These are phyloP conservation scores for Lotus japonicus DNA, from an alignment of 306 rosid genomes.

Conservation along the genomic window DNA sequence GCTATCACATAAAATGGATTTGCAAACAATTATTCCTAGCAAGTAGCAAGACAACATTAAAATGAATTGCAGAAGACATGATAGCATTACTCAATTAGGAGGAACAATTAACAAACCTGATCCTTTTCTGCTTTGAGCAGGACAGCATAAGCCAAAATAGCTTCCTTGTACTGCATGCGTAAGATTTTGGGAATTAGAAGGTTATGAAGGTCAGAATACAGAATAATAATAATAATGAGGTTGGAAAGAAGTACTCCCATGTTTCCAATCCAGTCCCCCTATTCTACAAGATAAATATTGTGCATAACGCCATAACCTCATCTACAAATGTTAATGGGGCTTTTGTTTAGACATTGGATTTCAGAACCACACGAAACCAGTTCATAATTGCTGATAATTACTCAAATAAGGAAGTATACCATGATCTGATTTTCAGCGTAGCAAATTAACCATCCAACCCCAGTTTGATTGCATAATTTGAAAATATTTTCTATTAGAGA, in stretches of 20 bases:
- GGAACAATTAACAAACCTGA: conserved; percentile 49
- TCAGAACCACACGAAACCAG: not conserved
- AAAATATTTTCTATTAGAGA: too few species aligned
- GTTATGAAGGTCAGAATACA: not conserved
- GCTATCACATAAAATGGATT: not conserved
- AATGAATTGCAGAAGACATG: not conserved
- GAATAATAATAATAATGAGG: not conserved
- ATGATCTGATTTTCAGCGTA: not conserved
- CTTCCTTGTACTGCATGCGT: conserved; percentile 84
- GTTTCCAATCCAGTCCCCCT: not conserved
- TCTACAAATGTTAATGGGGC: not conserved
- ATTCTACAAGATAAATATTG: conserved; percentile 2
- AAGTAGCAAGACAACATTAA: not conserved
- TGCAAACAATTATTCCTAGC: not conserved
- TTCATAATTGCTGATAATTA: conserved; percentile 6
- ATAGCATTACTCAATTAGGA: conserved; percentile 16
- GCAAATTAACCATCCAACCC: conserved; percentile 8
- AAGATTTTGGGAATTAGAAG: not conserved
- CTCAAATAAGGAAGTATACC: not conserved
- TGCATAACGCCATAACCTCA: not conserved
- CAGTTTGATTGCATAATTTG: not conserved
- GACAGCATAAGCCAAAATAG: conserved; percentile 83
- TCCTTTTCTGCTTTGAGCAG: conserved; percentile 64
- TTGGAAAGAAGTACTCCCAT: not conserved
- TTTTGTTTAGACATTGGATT: not conserved